These are phyloP conservation scores for Rhynchosporium graminicola DNA, from an alignment of 2,329 filamentous ascomycete species.

Conservation along the genomic window DNA sequence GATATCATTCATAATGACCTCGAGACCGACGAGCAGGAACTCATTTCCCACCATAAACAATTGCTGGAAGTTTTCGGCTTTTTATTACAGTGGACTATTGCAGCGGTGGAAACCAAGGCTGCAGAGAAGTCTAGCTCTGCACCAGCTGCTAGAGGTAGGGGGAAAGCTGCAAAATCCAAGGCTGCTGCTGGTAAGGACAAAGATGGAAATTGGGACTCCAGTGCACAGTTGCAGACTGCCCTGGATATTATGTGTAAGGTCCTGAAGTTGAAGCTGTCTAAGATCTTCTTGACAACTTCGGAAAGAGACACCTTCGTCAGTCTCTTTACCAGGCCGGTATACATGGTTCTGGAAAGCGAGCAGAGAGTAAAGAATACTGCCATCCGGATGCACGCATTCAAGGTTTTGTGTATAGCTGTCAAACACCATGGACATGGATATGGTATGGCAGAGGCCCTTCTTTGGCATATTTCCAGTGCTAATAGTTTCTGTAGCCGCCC, in stretches of 20 bases:
- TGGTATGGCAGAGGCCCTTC: conserved; percentile 55
- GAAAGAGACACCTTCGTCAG: conserved; percentile 94
- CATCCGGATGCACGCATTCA: conserved; percentile 96
- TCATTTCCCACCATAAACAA: conserved; percentile 82
- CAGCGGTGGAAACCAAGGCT: conserved; percentile 90
- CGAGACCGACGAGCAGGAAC: conserved; percentile 87
- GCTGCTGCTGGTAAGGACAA: conserved; percentile 56
- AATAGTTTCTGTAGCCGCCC: conserved; percentile 65
- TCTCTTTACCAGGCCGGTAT: conserved; percentile 88
- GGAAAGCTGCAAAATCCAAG: conserved; percentile 74
- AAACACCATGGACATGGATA: conserved; percentile 98
- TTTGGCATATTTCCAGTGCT: conserved; percentile 27
- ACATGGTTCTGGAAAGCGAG: conserved; percentile 92
- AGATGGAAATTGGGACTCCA: conserved; percentile 85
- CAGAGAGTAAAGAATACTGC: conserved; percentile 84
- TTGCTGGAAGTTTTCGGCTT: conserved; percentile 94
- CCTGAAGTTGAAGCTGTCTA: conserved; percentile 85
- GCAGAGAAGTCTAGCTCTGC: conserved; percentile 81
- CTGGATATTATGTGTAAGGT: conserved; percentile 96
- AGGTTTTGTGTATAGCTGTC: conserved; percentile 91
- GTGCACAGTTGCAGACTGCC: conserved; percentile 80
- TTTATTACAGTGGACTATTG: conserved; percentile 90
- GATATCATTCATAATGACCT: conserved; percentile 84
- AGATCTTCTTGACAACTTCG: conserved; percentile 93
- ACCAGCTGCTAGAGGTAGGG: conserved; percentile 69